phyloP scores from a whole-genome alignment of 1,284 basidiomycete genomes.

The Trametes sp. region DNA sequence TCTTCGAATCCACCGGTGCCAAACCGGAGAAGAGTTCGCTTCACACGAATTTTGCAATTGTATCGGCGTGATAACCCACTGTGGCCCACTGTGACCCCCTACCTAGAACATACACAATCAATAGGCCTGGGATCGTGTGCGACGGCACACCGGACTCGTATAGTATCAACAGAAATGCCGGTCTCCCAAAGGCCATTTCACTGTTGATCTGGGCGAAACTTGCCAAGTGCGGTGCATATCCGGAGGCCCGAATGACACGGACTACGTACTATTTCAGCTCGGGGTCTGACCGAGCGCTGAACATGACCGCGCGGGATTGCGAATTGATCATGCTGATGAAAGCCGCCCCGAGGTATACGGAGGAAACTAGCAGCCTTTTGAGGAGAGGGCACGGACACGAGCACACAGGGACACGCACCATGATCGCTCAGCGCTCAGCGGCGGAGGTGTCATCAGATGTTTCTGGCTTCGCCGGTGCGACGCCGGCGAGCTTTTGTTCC shows the following conservation, averaged over 20 bases:
- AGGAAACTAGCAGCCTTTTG: background rate
- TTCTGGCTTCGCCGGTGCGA: constrained; percentile 8
- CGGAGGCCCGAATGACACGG: background rate
- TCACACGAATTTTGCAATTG: constrained; percentile 1
- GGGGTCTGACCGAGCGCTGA: background rate
- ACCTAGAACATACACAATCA: background rate
- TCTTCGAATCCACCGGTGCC: constrained; percentile 1
- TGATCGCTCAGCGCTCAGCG: background rate
- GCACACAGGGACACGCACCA: constrained; percentile 8
- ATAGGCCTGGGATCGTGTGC: background rate
- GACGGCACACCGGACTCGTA: background rate
- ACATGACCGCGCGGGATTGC: background rate
- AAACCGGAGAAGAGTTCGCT: constrained; percentile 2
- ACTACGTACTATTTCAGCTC: background rate
- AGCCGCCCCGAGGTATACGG: background rate
- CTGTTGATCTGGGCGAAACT: background rate
- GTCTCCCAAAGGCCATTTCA: background rate
- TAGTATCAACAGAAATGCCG: background rate
- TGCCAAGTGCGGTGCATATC: background rate
- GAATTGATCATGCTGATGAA: constrained; percentile 1
- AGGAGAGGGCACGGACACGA: background rate
- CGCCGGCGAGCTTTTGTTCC: constrained; percentile 40
- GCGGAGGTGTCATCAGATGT: background rate
- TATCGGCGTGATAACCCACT: no score
- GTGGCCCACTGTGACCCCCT: background rate